Evolutionary conservation across 2,329 filamentous ascomycete genomes (phyloP).

Genomic region (Exophiala sp.): DNA sequence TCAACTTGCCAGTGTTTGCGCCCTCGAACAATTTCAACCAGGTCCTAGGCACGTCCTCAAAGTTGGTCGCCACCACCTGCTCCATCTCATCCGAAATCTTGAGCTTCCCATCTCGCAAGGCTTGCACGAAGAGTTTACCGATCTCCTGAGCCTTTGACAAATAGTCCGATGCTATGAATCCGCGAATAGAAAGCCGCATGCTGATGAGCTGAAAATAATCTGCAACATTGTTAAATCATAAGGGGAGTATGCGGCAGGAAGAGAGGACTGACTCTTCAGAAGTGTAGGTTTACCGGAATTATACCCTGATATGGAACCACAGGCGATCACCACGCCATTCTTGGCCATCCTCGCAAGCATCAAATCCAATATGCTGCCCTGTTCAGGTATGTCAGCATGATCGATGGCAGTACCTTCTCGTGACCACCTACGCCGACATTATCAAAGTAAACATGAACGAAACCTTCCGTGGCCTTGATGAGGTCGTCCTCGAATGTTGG

Average conservation of each 20-base stretch:
- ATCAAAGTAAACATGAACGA: conserved; percentile 68
- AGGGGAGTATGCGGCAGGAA: neutral
- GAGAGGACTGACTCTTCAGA: conserved; percentile 19
- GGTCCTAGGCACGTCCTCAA: conserved; percentile 51
- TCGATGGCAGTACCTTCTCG: neutral
- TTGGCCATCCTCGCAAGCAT: conserved; percentile 22
- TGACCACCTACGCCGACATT: conserved; percentile 43
- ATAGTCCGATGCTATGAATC: conserved; percentile 49
- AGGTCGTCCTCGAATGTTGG: conserved; percentile 51
- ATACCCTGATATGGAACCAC: conserved; percentile 56
- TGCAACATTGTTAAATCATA: neutral
- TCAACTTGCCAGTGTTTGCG: conserved; percentile 63
- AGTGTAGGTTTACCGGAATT: conserved; percentile 25
- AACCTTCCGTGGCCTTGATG: conserved; percentile 17
- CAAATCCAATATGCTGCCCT: conserved; percentile 24
- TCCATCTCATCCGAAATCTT: conserved; percentile 54
- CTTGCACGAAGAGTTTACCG: conserved; percentile 62
- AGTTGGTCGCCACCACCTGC: conserved; percentile 49
- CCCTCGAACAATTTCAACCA: conserved; percentile 60
- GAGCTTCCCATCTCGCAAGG: conserved; percentile 64
- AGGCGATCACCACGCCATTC: conserved; percentile 47
- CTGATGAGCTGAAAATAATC: conserved; percentile 53
- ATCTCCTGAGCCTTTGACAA: conserved; percentile 58
- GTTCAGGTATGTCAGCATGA: neutral
- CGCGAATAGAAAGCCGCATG: conserved; percentile 26